Evolutionary conservation across 148 eudicot species (phyloP).

Genomic region (Bassia scoparia): DNA sequence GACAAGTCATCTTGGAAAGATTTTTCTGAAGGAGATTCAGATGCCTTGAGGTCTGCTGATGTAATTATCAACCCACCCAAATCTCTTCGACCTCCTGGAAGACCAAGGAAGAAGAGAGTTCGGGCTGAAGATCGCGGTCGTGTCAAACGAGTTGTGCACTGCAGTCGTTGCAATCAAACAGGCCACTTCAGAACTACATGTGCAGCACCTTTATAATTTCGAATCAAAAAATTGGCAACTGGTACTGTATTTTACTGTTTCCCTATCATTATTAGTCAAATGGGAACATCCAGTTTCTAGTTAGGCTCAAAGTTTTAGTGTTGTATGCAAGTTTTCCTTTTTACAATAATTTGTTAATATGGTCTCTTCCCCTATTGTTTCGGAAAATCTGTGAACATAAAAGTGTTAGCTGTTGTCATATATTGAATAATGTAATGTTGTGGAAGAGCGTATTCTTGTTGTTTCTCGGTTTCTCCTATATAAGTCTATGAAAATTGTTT

Average conservation of each 20-base stretch:
- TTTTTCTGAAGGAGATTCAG: slow-evolving; percentile 29
- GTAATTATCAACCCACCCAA: slow-evolving; percentile 48
- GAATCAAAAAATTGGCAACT: background rate
- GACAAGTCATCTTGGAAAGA: slow-evolving; percentile 50
- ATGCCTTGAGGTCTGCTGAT: slow-evolving; percentile 23
- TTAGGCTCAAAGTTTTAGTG: background rate
- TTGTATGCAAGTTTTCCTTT: background rate
- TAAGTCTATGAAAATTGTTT: background rate
- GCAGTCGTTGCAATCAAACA: slow-evolving; percentile 66
- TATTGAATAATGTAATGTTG: slow-evolving; percentile 8
- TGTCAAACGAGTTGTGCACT: slow-evolving; percentile 55
- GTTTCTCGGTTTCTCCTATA: background rate
- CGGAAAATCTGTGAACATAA: slow-evolving; percentile 10
- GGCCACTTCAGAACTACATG: slow-evolving; percentile 70
- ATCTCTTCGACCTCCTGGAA: slow-evolving; percentile 53
- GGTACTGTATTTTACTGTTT: background rate
- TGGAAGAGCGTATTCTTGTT: background rate
- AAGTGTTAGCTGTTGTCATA: background rate
- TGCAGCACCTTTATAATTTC: slow-evolving; percentile 40
- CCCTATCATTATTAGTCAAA: slow-evolving; percentile 7
- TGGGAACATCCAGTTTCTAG: background rate
- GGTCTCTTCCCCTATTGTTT: slow-evolving; percentile 10
- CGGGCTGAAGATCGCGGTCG: slow-evolving; percentile 57
- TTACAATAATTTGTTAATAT: slow-evolving; percentile 4
- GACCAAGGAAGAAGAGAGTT: slow-evolving; percentile 55